phyloP scores from a whole-genome alignment of 1,284 basidiomycete species.

The Boletus sp. region DNA sequence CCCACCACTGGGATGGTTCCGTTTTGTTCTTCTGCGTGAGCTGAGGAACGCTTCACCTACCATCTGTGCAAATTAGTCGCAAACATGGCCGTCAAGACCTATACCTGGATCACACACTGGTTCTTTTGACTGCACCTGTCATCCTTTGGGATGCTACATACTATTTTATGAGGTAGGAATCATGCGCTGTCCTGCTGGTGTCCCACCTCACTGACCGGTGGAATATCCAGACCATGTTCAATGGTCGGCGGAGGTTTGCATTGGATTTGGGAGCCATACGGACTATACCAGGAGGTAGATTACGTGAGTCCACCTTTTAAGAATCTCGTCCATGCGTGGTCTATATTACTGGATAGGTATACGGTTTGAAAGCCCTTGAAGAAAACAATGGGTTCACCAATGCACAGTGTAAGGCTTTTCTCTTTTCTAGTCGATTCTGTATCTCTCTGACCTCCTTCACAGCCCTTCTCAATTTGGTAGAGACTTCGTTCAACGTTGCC shows the following conservation, averaged over 20 bases:
- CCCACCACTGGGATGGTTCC: too few species aligned
- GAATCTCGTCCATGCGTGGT: background rate
- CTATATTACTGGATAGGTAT: slow-evolving; percentile 49
- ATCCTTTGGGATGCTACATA: slow-evolving; percentile 70
- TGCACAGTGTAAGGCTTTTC: slow-evolving; percentile 65
- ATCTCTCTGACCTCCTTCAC: background rate
- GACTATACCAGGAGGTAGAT: slow-evolving; percentile 71
- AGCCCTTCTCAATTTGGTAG: slow-evolving; percentile 80
- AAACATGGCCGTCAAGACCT: slow-evolving; percentile 47
- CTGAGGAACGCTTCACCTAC: too few species aligned
- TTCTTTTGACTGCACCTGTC: slow-evolving; percentile 57
- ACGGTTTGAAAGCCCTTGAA: slow-evolving; percentile 64
- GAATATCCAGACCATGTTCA: slow-evolving; percentile 58
- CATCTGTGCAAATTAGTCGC: too few species aligned
- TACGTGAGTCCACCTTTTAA: slow-evolving; percentile 36
- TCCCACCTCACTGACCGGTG: too few species aligned
- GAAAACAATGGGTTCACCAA: slow-evolving; percentile 77
- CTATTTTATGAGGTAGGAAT: slow-evolving; percentile 61
- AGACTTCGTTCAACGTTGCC: slow-evolving; percentile 68
- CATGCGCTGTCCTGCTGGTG: too few species aligned
- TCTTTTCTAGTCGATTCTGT: background rate
- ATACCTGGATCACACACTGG: slow-evolving; percentile 67
- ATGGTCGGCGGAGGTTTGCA: slow-evolving; percentile 80
- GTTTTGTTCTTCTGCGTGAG: too few species aligned
- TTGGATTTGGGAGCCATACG: slow-evolving; percentile 86